Base-by-base conservation (phyloP, 257 asterid genomes). In the Penstemon eatonii region DNA sequence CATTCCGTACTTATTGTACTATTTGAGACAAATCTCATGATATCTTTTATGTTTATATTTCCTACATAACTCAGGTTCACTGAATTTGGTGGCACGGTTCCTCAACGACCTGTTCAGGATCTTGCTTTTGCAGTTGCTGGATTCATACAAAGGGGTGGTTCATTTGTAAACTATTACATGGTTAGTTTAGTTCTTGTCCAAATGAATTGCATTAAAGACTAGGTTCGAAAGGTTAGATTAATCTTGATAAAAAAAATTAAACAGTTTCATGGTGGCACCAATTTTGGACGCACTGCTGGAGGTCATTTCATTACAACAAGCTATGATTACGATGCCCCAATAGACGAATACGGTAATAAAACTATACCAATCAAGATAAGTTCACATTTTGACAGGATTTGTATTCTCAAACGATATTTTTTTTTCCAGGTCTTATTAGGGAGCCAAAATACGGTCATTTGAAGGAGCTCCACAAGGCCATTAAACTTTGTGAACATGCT, bases 231-330 rank as follows among this genome's bases (percentile, higher is more conserved):
- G 4, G 7, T 59, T 66, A 25, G 2, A 25, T 73, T 45, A 68
- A 50, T 9, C 43, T 13, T 47, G 56, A 40, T 37, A 18, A 7
- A 44, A 15, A 15, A 37, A 37, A 10, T 51, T 19, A 39, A 58
- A 51, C 83, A 88, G 95, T 88, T 70, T 54, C 95, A 88, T 4
- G 95, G 95, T 4, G 95, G 95, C 70, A 88, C 95, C 44, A 88
- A 88, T 81, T 85, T 85, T 49, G 92, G 89, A 7, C 90, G 95
- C 66, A 80, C 86, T 15, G 88, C 88, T 40, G 95, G 91, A 13
- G 95, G 95, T 13, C 92, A 87, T 47, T 86, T 88, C 55, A 66
- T 85, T 42, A 84, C 92, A 46, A 88, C 95, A 8, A 82, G 86
- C 77, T 85, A 88, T 42, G 95, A 88, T 60, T 85, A 85, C 70